Evolutionary conservation across 495 filamentous ascomycete species (phyloP).

Genomic region (Tuber umbilicatum): DNA sequence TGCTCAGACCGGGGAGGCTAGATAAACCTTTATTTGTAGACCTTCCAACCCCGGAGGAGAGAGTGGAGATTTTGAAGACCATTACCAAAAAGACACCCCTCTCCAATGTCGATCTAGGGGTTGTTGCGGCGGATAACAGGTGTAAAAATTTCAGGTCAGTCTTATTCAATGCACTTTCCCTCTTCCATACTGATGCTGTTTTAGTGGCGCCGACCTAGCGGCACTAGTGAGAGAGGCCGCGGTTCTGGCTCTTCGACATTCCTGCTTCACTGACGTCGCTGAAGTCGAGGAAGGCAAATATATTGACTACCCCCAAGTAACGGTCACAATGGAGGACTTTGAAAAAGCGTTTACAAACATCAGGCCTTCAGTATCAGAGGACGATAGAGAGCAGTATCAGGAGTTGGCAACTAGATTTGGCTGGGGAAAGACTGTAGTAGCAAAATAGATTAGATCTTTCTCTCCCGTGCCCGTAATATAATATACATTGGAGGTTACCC

Average conservation of each 20-base stretch:
- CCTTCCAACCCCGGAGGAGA: constrained; percentile 68
- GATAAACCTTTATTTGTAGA: constrained; percentile 88
- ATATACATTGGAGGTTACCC: neutral
- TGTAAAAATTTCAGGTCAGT: constrained; percentile 68
- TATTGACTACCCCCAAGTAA: constrained; percentile 6
- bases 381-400: constrained; percentile 58
- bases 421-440: constrained; percentile 28
- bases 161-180: neutral
- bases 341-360: constrained; percentile 63
- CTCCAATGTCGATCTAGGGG: constrained; percentile 47
- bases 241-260: constrained; percentile 37
- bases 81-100: constrained; percentile 60
- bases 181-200: neutral
- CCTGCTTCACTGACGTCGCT: constrained; percentile 30
- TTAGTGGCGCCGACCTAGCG: constrained; percentile 69
- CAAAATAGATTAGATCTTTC: constrained; percentile 1
- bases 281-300: constrained; percentile 32
- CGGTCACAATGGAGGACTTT: constrained; percentile 68
- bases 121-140: constrained; percentile 57
- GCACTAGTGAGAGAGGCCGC: constrained; percentile 58
- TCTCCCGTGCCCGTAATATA: neutral
- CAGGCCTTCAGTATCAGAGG: constrained; percentile 72
- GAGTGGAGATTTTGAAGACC: constrained; percentile 78
- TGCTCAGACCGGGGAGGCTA: constrained; percentile 84
- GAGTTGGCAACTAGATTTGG: constrained; percentile 46